Conservation (phyloP, 1,139 yeast species). For the Yamadazyma epiphylla region DNA sequence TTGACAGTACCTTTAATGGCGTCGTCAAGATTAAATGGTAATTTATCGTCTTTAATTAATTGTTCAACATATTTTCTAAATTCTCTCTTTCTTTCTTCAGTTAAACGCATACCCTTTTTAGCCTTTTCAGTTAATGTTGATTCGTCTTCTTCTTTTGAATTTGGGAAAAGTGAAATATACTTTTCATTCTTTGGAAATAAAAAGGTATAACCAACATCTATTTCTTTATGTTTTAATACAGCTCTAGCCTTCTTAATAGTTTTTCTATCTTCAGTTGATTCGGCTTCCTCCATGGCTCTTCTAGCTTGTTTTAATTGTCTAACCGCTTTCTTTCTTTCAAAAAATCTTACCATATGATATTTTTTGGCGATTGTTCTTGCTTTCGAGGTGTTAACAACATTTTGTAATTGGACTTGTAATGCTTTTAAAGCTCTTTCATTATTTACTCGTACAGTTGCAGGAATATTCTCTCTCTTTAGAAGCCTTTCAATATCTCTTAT, state of each 20-base stretch:
- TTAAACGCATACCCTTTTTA: constrained; percentile 40
- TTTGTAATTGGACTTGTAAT: constrained; percentile 59
- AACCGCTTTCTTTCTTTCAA: constrained; percentile 84
- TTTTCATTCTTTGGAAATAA: constrained; percentile 78
- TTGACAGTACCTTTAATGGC: constrained; percentile 45
- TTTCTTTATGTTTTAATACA: constrained; percentile 53
- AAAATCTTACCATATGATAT: constrained; percentile 92
- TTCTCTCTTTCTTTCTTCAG: constrained; percentile 47
- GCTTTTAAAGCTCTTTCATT: constrained; percentile 86
- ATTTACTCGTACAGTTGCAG: constrained; percentile 73
- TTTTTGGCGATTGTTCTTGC: constrained; percentile 64
- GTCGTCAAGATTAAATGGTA: constrained; percentile 59
- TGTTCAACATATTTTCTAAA: constrained; percentile 50
- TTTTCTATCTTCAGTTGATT: constrained; percentile 43
- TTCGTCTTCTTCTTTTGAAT: constrained; percentile 26
- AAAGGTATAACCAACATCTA: constrained; percentile 73
- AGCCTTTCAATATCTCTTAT: constrained; percentile 82
- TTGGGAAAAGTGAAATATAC: constrained; percentile 75
- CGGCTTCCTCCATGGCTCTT: constrained; percentile 41
- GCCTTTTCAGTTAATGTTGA: constrained; percentile 31
- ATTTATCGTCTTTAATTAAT: constrained; percentile 44
- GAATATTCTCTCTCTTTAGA: constrained; percentile 56
- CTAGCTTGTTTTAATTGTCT: constrained; percentile 66
- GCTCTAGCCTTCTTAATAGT: constrained; percentile 51
- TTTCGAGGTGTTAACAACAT: constrained; percentile 46